phyloP scores from a whole-genome alignment of 2,329 filamentous ascomycete species.

The Penicillium oxalicum region DNA sequence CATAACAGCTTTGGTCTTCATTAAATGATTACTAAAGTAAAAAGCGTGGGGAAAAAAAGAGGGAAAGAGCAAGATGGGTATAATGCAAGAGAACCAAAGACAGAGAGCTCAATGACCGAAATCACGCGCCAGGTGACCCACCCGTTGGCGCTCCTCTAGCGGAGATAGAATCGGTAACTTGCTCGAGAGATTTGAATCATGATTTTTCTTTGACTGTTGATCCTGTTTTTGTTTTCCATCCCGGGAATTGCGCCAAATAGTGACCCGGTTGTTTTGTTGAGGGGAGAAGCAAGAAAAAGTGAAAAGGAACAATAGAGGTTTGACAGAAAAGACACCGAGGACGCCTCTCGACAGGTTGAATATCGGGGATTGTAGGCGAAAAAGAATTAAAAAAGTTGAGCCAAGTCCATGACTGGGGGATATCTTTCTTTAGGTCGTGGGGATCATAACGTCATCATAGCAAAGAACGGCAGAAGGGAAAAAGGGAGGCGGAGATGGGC shows the following conservation, averaged over 20 bases:
- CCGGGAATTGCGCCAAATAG: too few relatives aligned
- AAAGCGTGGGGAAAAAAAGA: background rate
- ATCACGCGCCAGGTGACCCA: too few relatives aligned
- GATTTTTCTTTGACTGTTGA: too few relatives aligned
- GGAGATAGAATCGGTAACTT: too few relatives aligned
- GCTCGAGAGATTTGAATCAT: too few relatives aligned
- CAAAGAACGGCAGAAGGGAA: background rate
- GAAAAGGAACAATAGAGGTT: background rate
- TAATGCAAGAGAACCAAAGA: conserved; percentile 13
- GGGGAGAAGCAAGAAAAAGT: background rate
- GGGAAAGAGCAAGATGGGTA: conserved; percentile 12
- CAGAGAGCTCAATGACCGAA: too few relatives aligned
- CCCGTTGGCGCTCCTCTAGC: too few relatives aligned
- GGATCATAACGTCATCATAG: conserved; percentile 15
- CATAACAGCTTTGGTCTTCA: too few relatives aligned
- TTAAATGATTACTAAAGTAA: too few relatives aligned
- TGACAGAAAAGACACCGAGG: background rate
- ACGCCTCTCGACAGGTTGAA: conserved; percentile 3
- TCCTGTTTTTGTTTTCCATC: too few relatives aligned
- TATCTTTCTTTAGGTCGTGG: conserved; percentile 13
- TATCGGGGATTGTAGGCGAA: conserved; percentile 4
- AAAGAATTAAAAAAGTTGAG: conserved; percentile 3
- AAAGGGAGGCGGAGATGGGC: background rate
- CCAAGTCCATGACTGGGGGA: conserved; percentile 3
- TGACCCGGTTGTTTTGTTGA: too few relatives aligned